Evolutionary conservation across 257 asterid genomes (phyloP), one percentile per base, ranked within the genome.

Genomic region (Osmanthus fragrans): DNA sequence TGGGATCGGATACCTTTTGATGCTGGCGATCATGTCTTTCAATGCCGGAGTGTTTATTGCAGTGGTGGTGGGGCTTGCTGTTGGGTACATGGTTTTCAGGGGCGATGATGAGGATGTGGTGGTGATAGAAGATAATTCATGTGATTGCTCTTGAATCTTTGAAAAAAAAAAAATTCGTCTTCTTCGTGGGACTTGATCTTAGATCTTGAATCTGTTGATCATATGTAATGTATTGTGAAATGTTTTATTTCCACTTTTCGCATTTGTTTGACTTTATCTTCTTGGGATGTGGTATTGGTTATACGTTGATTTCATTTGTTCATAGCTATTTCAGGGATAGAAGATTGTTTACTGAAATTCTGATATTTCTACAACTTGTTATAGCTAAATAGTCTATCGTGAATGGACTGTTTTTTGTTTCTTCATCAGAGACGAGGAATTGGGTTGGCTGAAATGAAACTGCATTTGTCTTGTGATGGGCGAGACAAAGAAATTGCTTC

Each of bases 11-110:
- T 94, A 94, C 66, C 66, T 90, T 9, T 60, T 92, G 94, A 94
- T 94, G 98, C 84, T 94, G 70, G 96, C 97, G 70, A 76, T 94
- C 63, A 94, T 94, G 98, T 92, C 98, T 5, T 94, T 89, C 76
- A 94, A 94, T 81, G 96, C 83, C 60, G 98, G 98, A 30, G 97
- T 94, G 6, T 88, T 94, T 54, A 39, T 89, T 19, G 96, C 96
- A 10, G 86, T 89, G 63, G 92, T 90, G 73, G 77, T 84, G 71
- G 97, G 98, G 4, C 86, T 94, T 33, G 90, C 85, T 56, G 78
- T 84, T 16, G 98, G 98, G 0, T 92, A 90, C 74, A 39, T 94
- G 84, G 2, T 90, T 7, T 94, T 92, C 75, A 81, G 97, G 81
- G 85, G 84, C 73, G 91, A 82, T 6, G 95, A 87, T 25, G 97